These are phyloP conservation scores for Saccharomycopsis sp. DNA, from an alignment of 805 yeast species.

Conservation along the genomic window DNA sequence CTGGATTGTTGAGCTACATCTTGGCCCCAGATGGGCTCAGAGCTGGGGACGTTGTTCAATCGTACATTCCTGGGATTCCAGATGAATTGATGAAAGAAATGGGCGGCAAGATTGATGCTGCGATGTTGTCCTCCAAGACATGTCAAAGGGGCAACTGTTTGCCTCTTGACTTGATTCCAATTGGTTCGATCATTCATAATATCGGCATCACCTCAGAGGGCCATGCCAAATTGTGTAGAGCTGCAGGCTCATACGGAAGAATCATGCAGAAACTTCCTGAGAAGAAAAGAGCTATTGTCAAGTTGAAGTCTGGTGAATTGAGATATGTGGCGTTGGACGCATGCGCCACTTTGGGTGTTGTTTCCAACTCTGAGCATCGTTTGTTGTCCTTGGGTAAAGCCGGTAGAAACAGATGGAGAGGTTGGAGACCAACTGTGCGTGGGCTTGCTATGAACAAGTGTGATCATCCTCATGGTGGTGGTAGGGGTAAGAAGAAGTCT, in stretches of 20 bases:
- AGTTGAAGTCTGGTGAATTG: slow-evolving; percentile 87
- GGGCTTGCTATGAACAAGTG: slow-evolving; percentile 97
- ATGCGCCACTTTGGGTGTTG: slow-evolving; percentile 89
- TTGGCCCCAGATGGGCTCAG: slow-evolving; percentile 89
- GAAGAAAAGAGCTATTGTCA: slow-evolving; percentile 62
- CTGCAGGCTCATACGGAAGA: slow-evolving; percentile 94
- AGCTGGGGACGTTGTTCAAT: slow-evolving; percentile 85
- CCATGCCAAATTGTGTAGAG: slow-evolving; percentile 79
- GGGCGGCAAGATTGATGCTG: slow-evolving; percentile 91
- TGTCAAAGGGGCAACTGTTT: slow-evolving; percentile 92
- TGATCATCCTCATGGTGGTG: slow-evolving; percentile 99
- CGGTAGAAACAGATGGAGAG: slow-evolving; percentile 86
- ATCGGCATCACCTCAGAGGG: slow-evolving; percentile 73
- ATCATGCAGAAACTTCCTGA: slow-evolving; percentile 70
- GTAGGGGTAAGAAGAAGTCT: slow-evolving; percentile 98
- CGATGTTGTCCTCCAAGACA: slow-evolving; percentile 75
- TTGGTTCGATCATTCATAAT: slow-evolving; percentile 83
- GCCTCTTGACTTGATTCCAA: slow-evolving; percentile 88
- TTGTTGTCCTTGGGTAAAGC: slow-evolving; percentile 90
- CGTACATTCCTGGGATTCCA: slow-evolving; percentile 85
- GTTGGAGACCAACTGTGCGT: slow-evolving; percentile 90
- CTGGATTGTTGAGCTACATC: slow-evolving; percentile 65
- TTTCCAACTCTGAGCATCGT: slow-evolving; percentile 88
- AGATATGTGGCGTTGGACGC: slow-evolving; percentile 80
- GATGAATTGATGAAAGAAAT: slow-evolving; percentile 61